Evolutionary conservation across 2,329 filamentous ascomycete species (phyloP).

Genomic region (Colletotrichum limetticola): DNA sequence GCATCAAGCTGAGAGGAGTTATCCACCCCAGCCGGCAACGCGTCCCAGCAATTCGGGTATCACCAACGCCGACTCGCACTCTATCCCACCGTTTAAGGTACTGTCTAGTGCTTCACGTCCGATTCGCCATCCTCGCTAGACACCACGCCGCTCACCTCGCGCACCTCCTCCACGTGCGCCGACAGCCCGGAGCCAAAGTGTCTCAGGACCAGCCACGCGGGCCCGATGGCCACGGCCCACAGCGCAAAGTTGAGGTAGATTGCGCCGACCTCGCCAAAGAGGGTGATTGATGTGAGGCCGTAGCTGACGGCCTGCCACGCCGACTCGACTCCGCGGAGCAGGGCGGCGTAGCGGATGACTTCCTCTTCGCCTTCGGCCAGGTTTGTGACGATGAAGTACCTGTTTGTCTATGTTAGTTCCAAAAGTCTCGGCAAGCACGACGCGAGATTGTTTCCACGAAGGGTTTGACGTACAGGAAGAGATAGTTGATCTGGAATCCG

Average conservation of each 20-base stretch:
- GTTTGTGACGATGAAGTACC: constrained; percentile 77
- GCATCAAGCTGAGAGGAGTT: neutral
- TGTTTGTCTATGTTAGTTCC: constrained; percentile 38
- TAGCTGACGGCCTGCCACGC: constrained; percentile 80
- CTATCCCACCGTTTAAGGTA: too few relatives aligned
- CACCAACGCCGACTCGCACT: neutral
- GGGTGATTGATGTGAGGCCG: constrained; percentile 68
- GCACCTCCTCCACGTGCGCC: neutral
- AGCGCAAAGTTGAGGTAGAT: constrained; percentile 78
- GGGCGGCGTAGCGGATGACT: constrained; percentile 73
- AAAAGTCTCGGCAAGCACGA: too few relatives aligned
- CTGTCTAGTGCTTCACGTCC: constrained; percentile 19
- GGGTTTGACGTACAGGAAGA: constrained; percentile 64
- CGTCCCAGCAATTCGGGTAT: neutral
- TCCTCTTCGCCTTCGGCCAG: constrained; percentile 70
- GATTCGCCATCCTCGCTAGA: constrained; percentile 35
- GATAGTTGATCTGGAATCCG: constrained; percentile 79
- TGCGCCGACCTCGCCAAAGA: constrained; percentile 73
- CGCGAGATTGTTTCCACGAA: too few relatives aligned
- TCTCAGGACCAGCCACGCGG: constrained; percentile 74
- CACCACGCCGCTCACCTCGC: constrained; percentile 5
- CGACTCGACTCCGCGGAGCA: constrained; percentile 77
- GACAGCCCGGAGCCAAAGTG: constrained; percentile 55
- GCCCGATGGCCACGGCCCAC: constrained; percentile 72
- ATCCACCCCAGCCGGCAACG: neutral